phyloP scores from a whole-genome alignment of 371 early-diverging fungal species.

The Actinomucor elegans region DNA sequence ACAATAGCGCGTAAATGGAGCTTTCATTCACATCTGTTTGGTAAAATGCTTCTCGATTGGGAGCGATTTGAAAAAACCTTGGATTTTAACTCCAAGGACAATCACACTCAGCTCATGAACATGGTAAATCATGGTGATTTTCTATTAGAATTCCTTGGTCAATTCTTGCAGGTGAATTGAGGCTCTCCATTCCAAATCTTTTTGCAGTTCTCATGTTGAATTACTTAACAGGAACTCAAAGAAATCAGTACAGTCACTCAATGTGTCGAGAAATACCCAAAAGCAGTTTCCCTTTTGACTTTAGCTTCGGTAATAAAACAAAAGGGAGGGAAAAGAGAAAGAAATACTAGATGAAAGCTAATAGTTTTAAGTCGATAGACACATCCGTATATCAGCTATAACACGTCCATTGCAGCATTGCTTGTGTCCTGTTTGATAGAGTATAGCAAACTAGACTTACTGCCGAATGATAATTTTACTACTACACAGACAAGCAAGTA shows the following conservation, averaged over 20 bases:
- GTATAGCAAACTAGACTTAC: slow-evolving; percentile 15
- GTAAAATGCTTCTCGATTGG: slow-evolving; percentile 18
- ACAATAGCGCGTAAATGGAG: no score
- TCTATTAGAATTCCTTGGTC: slow-evolving; percentile 1
- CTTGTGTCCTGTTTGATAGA: slow-evolving; percentile 11
- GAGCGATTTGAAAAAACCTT: slow-evolving; percentile 9
- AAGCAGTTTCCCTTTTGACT: slow-evolving; percentile 4
- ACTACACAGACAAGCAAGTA: neutral
- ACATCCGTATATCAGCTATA: slow-evolving; percentile 13
- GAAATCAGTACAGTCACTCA: neutral
- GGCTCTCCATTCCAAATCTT: no score
- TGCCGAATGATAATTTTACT: no score
- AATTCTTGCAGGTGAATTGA: neutral
- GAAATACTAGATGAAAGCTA: no score
- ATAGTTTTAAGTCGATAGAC: neutral
- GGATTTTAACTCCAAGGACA: neutral
- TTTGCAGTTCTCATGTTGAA: no score
- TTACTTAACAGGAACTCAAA: slow-evolving; percentile 11
- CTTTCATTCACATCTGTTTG: no score
- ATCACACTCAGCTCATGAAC: slow-evolving; percentile 1
- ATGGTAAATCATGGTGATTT: slow-evolving; percentile 5
- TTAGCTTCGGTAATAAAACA: slow-evolving; percentile 19
- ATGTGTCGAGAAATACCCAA: slow-evolving; percentile 10
- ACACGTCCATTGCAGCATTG: neutral
- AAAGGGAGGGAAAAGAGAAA: no score